These are phyloP conservation scores for Sideroxylon spinosum DNA, from an alignment of 179 eudicot genomes.

Conservation along the genomic window DNA sequence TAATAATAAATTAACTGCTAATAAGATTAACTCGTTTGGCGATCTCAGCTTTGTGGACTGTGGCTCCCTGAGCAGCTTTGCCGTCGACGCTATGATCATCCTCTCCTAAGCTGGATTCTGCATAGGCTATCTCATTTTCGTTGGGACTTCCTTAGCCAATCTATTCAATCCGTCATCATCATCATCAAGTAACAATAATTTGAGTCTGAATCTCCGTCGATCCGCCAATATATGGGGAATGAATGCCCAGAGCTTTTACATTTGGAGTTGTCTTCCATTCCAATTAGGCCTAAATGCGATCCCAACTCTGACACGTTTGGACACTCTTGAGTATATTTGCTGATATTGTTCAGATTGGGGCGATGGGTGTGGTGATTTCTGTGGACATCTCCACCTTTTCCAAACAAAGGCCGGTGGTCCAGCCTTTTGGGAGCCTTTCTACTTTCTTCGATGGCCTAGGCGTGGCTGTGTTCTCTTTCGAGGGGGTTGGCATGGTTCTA, in stretches of 20 bases:
- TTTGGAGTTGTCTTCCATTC: constrained; percentile 74
- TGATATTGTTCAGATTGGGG: constrained; percentile 67
- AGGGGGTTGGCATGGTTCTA: constrained; percentile 79
- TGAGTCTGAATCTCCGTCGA: background rate
- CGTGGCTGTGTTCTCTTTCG: constrained; percentile 75
- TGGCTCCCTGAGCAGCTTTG: constrained; percentile 54
- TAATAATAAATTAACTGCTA: too few species aligned
- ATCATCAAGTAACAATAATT: background rate
- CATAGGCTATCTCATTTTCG: constrained; percentile 66
- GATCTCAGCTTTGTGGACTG: constrained; percentile 73
- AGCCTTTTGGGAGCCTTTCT: constrained; percentile 47
- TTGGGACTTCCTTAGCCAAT: constrained; percentile 56
- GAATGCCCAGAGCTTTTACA: constrained; percentile 43
- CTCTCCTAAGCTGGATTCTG: constrained; percentile 81
- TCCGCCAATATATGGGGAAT: constrained; percentile 32
- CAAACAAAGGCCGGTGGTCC: constrained; percentile 30
- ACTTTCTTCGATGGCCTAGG: constrained; percentile 65
- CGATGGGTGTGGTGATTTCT: constrained; percentile 73
- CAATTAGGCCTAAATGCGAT: constrained; percentile 75
- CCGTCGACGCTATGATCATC: constrained; percentile 73
- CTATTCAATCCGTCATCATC: constrained; percentile 28
- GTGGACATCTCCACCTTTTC: constrained; percentile 37
- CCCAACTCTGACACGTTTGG: constrained; percentile 70
- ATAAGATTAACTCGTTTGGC: constrained; percentile 67
- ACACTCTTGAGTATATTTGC: constrained; percentile 90